Evolutionary conservation across 352 stramenopile species (phyloP).

Genomic region (Phytophthora kernoviae): DNA sequence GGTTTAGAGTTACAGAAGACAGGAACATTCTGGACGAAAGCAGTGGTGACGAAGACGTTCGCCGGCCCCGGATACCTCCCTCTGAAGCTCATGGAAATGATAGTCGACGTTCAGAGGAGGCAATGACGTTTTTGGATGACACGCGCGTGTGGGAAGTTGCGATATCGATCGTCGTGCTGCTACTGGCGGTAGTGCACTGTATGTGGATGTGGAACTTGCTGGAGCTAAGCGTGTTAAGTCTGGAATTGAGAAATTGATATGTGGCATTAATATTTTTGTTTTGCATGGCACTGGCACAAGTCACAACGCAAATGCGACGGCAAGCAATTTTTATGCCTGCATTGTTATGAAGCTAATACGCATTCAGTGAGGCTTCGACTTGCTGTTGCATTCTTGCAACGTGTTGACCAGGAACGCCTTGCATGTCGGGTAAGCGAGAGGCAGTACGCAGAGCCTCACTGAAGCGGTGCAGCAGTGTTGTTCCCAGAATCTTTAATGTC

Average conservation of each 20-base stretch:
- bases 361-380: conserved; percentile 10
- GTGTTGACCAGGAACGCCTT: conserved; percentile 11
- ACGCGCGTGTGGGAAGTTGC: conserved; percentile 17
- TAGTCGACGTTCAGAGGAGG: neutral
- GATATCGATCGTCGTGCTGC: conserved; percentile 18
- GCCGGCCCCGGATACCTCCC: neutral
- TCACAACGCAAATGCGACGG: neutral
- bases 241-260: conserved; percentile 10
- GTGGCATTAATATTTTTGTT: neutral
- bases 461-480: conserved; percentile 6
- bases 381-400: conserved; percentile 28
- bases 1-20: conserved; percentile 2
- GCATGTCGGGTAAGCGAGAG: neutral
- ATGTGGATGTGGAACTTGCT: conserved; percentile 32
- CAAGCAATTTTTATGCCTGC: neutral
- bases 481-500: conserved; percentile 10
- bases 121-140: conserved; percentile 5
- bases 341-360: neutral
- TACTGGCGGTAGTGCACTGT: conserved; percentile 23
- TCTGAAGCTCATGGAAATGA: neutral
- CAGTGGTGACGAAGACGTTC: conserved; percentile 20
- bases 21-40: conserved; percentile 23
- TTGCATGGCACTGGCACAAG: neutral
- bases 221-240: conserved; percentile 14
- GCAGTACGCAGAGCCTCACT: neutral